These are phyloP conservation scores for Petunia hybrid DNA, from an alignment of 305 asterid species.

Conservation along the genomic window DNA sequence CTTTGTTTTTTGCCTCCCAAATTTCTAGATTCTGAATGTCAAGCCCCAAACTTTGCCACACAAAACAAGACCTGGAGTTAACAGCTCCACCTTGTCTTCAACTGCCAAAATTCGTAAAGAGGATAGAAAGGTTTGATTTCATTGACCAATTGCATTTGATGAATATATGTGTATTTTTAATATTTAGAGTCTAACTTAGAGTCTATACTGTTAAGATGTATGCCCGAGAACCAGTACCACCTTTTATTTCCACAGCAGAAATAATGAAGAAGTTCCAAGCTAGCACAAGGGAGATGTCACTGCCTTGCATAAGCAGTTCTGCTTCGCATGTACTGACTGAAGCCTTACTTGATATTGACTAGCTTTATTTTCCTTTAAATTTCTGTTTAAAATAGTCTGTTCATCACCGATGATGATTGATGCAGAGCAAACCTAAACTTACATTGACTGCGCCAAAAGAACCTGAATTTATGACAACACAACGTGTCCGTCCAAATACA, in stretches of 20 bases:
- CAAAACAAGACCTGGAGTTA: slow-evolving; percentile 66
- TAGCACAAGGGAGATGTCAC: slow-evolving; percentile 69
- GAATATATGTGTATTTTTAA: background rate
- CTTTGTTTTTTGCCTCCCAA: slow-evolving; percentile 16
- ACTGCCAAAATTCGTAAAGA: slow-evolving; percentile 63
- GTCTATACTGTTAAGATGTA: slow-evolving; percentile 57
- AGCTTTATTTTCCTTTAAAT: background rate
- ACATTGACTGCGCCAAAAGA: slow-evolving; percentile 87
- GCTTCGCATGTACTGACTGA: slow-evolving; percentile 55
- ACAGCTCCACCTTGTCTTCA: slow-evolving; percentile 49
- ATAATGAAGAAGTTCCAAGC: slow-evolving; percentile 87
- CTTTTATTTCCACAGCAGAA: slow-evolving; percentile 85
- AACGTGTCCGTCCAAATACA: slow-evolving; percentile 73
- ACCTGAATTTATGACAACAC: slow-evolving; percentile 91
- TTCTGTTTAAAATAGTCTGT: slow-evolving; percentile 20
- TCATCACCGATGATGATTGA: slow-evolving; percentile 46
- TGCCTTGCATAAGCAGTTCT: slow-evolving; percentile 47
- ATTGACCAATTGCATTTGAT: slow-evolving; percentile 4
- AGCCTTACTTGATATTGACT: background rate
- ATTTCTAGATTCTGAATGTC: slow-evolving; percentile 67
- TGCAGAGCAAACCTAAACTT: slow-evolving; percentile 73
- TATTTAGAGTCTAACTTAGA: background rate
- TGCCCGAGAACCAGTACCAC: slow-evolving; percentile 72
- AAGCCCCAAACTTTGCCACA: slow-evolving; percentile 75
- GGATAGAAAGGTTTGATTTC: slow-evolving; percentile 62